Evolutionary conservation across 192 early-diverging fungal genomes (phyloP).

Genomic region (Kickxella alabastrina): DNA sequence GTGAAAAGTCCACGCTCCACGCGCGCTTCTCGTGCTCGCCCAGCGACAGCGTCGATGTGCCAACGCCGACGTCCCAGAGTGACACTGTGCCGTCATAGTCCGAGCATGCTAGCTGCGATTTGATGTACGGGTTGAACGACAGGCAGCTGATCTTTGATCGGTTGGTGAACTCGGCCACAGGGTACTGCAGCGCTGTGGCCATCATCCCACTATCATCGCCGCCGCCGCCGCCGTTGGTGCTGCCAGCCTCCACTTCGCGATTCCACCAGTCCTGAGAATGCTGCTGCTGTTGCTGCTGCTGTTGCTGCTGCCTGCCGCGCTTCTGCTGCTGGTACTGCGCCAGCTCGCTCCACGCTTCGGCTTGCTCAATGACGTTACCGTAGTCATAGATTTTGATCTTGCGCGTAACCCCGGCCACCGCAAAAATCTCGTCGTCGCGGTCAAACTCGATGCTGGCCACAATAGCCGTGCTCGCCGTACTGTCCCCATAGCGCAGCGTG

Average conservation of each 20-base stretch:
- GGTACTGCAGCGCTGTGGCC: conserved; percentile 64
- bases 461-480: conserved; percentile 66
- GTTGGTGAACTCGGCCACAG: conserved; percentile 72
- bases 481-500: conserved; percentile 76
- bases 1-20: conserved; percentile 88
- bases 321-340: conserved; percentile 9
- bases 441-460: conserved; percentile 94
- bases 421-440: conserved; percentile 90
- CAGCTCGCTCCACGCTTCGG: conserved; percentile 41
- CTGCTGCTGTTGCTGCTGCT: conserved; percentile 16
- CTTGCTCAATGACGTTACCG: conserved; percentile 50
- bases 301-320: conserved; percentile 1
- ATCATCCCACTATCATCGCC: conserved; percentile 9
- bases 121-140: conserved; percentile 85
- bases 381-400: conserved; percentile 95
- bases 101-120: conserved; percentile 78
- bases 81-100: conserved; percentile 92
- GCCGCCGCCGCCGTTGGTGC: conserved; percentile 5
- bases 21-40: conserved; percentile 90
- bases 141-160: conserved; percentile 90
- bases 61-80: conserved; percentile 80
- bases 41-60: conserved; percentile 58
- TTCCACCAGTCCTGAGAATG: conserved; percentile 56
- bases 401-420: conserved; percentile 84
- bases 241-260: conserved; percentile 24